phyloP scores from a whole-genome alignment of 1,284 basidiomycete genomes.

The Uromyces viciae-fabae region DNA sequence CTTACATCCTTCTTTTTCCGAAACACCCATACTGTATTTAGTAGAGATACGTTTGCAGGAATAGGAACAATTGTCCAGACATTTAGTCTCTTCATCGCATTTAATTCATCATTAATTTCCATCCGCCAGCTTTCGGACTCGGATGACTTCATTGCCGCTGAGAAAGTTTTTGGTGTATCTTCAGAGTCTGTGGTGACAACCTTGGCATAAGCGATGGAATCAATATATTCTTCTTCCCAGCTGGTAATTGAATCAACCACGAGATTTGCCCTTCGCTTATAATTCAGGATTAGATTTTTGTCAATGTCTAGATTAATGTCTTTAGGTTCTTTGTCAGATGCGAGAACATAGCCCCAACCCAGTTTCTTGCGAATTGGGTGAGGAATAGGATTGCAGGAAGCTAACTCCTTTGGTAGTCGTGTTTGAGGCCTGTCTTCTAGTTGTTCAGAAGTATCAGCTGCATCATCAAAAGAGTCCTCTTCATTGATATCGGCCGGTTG shows the following conservation, averaged over 20 bases:
- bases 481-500: neutral
- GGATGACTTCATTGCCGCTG: neutral
- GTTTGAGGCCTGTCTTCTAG: neutral
- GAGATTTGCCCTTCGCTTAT: neutral
- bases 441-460: neutral
- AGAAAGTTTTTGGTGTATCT: neutral
- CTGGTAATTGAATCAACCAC: neutral
- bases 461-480: neutral
- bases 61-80: conserved; percentile 1
- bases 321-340: no score
- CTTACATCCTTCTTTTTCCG: neutral
- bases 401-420: neutral
- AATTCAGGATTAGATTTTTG: no score
- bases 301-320: no score
- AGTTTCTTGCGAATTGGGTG: no score
- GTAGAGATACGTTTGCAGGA: neutral
- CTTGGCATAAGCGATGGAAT: neutral
- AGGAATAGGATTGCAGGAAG: no score
- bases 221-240: neutral
- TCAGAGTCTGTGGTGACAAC: no score
- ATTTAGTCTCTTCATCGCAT: neutral
- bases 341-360: no score
- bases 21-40: conserved; percentile 1
- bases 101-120: neutral
- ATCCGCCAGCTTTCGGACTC: neutral